Percentiles rank a stretch among this genome's conserved stretches.
These are phyloP conservation scores for Boletus rubescentipes DNA, from an alignment of 768 basidiomycete species.

Conservation along the genomic window DNA sequence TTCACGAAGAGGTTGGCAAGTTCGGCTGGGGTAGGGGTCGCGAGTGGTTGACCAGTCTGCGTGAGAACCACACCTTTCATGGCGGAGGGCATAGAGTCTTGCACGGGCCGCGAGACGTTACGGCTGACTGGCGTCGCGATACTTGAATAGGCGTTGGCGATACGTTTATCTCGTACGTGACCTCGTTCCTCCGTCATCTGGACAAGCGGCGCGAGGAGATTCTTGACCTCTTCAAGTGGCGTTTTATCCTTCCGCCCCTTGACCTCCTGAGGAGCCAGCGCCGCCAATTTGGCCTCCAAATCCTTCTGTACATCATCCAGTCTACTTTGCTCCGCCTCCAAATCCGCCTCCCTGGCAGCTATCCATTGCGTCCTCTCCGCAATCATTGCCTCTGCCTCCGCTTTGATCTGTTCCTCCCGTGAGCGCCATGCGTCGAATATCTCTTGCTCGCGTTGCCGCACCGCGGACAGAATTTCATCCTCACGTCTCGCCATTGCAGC, in stretches of 20 bases:
- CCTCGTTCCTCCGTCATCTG: constrained; percentile 35
- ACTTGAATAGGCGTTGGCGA: constrained; percentile 19
- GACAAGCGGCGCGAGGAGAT: constrained; percentile 54
- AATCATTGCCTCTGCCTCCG: constrained; percentile 45
- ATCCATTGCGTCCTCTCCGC: constrained; percentile 48
- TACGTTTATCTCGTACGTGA: constrained; percentile 22
- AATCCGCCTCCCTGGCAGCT: constrained; percentile 49
- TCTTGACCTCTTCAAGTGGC: constrained; percentile 77
- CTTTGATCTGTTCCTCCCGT: constrained; percentile 50
- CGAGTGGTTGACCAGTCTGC: constrained; percentile 68
- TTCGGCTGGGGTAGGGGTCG: constrained; percentile 69
- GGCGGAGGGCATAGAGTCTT: constrained; percentile 44
- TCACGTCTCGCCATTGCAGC: constrained; percentile 63
- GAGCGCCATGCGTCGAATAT: constrained; percentile 57
- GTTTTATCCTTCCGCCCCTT: constrained; percentile 50
- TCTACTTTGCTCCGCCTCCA: constrained; percentile 49
- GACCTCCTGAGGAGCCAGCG: constrained; percentile 39
- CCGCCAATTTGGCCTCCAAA: constrained; percentile 49
- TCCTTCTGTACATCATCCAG: constrained; percentile 47
- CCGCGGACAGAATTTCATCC: constrained; percentile 69
- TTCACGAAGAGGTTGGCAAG: constrained; percentile 65
- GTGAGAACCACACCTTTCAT: constrained; percentile 83
- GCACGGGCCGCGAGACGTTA: constrained; percentile 21
- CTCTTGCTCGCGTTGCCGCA: constrained; percentile 62
- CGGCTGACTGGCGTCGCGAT: constrained; percentile 55